These are phyloP conservation scores for Eucalyptus dawsonii DNA, from an alignment of 345 rosid genomes.

Conservation along the genomic window DNA sequence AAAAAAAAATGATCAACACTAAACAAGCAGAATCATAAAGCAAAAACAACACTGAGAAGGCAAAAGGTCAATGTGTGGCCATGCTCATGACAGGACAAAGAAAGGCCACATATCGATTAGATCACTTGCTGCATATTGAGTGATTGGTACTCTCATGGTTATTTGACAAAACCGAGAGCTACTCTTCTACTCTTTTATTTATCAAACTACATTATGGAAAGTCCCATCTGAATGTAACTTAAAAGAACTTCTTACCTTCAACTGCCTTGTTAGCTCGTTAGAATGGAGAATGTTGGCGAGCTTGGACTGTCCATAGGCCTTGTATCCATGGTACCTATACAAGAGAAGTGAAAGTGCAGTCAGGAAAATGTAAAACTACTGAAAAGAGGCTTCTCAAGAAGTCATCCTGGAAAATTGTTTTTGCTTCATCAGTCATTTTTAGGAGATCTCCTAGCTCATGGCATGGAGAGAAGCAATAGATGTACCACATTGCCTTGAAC, in stretches of 20 bases:
- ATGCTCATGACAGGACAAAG: background rate
- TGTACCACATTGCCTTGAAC: background rate
- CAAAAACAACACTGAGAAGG: background rate
- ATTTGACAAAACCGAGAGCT: background rate
- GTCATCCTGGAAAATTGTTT: background rate
- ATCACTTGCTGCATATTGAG: background rate
- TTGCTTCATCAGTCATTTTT: background rate
- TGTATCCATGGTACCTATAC: slow-evolving; percentile 33
- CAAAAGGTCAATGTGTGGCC: background rate
- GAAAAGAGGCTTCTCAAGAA: background rate
- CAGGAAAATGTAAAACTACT: background rate
- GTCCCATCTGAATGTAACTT: background rate
- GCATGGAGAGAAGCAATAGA: background rate
- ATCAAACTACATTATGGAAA: background rate
- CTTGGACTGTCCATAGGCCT: slow-evolving; percentile 72
- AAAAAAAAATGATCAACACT: background rate
- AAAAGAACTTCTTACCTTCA: slow-evolving; percentile 37
- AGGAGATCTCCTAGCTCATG: background rate
- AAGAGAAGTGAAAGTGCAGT: background rate
- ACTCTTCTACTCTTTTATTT: background rate
- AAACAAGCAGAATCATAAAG: background rate
- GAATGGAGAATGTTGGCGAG: slow-evolving; percentile 76
- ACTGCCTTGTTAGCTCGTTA: slow-evolving; percentile 56
- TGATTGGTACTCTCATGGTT: background rate
- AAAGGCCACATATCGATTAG: background rate